Percentiles rank a stretch among this genome's conserved stretches.
Evolutionary conservation across 139 green algal species (phyloP).

Genomic region (Deuterostichococcus epilithicus): DNA sequence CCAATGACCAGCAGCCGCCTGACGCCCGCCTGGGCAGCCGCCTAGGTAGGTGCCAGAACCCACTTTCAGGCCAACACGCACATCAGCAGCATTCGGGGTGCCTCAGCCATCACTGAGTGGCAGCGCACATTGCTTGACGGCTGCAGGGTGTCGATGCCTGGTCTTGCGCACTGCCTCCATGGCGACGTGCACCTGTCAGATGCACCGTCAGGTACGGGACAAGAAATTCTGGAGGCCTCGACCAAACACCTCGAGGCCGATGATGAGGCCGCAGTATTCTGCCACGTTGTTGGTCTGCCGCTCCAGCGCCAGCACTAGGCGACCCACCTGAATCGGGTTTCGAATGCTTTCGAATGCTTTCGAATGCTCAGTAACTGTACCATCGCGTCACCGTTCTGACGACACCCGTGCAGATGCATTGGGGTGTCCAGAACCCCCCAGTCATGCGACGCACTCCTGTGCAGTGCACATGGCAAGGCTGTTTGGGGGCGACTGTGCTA

Average conservation of each 20-base stretch:
- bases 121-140: no score
- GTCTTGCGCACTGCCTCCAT: no score
- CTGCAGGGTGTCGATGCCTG: no score
- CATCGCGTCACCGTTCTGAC: no score
- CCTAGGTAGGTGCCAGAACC: background rate
- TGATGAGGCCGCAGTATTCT: slow-evolving; percentile 45
- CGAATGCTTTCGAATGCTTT: background rate
- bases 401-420: no score
- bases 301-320: slow-evolving; percentile 10
- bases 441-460: no score
- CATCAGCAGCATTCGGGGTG: background rate
- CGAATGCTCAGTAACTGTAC: no score
- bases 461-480: no score
- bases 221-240: background rate
- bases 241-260: slow-evolving; percentile 24
- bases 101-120: no score
- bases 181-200: background rate
- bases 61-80: background rate
- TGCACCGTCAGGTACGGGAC: background rate
- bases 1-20: slow-evolving; percentile 22
- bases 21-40: slow-evolving; percentile 28
- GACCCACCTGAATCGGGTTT: slow-evolving; percentile 15
- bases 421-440: no score
- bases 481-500: no score
- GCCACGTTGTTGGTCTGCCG: slow-evolving; percentile 52